Percentiles rank a stretch among this genome's conserved stretches.
Conservation (phyloP, 768 basidiomycete genomes). For the Mycena vitilis region DNA sequence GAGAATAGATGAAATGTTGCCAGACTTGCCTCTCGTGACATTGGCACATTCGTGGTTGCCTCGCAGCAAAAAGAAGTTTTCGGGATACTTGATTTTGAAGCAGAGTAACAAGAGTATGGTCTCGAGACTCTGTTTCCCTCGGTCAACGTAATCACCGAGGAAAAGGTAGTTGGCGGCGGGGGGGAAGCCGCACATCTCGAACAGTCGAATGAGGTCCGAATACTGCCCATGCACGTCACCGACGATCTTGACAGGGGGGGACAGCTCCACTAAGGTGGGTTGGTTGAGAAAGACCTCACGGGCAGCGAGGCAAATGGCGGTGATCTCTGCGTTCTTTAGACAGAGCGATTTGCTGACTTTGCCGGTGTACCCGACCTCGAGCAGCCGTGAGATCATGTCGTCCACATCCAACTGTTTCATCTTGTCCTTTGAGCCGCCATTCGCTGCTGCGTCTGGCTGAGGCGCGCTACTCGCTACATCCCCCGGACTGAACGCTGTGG, state of each 20-base stretch:
- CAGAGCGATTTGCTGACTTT: conserved; percentile 97
- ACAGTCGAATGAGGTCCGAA: conserved; percentile 96
- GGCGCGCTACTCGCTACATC: conserved; percentile 56
- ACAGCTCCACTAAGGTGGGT: conserved; percentile 96
- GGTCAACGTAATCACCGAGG: conserved; percentile 98
- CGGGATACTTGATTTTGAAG: conserved; percentile 99
- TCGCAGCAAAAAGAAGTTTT: conserved; percentile 97
- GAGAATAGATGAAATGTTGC: conserved; percentile 5
- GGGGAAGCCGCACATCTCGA: conserved; percentile 99
- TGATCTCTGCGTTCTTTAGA: conserved; percentile 96
- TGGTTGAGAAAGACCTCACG: conserved; percentile 96
- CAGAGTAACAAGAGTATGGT: conserved; percentile 96
- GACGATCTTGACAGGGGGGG: conserved; percentile 98
- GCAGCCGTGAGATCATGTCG: conserved; percentile 96
- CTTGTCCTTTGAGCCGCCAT: conserved; percentile 65
- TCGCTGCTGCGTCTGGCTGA: conserved; percentile 55
- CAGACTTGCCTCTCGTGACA: conserved; percentile 90
- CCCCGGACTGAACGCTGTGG: conserved; percentile 64
- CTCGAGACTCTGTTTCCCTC: conserved; percentile 98
- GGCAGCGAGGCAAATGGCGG: conserved; percentile 92
- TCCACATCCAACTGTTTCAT: conserved; percentile 89
- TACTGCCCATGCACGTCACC: conserved; percentile 99
- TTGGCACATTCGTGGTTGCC: conserved; percentile 99
- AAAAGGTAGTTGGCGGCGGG: conserved; percentile 98
- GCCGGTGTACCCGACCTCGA: conserved; percentile 97